Percentiles rank a stretch among this genome's conserved stretches.
These are phyloP conservation scores for Auriscalpium orientale DNA, from an alignment of 768 basidiomycete genomes.

Conservation along the genomic window DNA sequence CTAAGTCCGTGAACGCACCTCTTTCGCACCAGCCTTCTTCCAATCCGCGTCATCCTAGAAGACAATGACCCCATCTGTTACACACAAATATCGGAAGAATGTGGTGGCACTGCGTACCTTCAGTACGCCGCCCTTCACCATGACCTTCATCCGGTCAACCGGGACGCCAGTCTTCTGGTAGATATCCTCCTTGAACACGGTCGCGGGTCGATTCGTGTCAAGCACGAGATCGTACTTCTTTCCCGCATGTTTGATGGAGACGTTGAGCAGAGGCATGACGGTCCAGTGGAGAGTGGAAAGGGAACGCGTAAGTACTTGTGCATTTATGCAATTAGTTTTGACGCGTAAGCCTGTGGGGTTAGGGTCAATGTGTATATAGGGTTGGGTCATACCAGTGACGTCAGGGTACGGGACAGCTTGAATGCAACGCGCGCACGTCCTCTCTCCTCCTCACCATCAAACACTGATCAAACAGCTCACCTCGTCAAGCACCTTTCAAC, in stretches of 20 bases:
- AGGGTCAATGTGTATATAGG: background rate
- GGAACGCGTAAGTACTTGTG: no score
- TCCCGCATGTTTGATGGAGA: constrained; percentile 87
- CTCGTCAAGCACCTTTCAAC: background rate
- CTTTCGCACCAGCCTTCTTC: constrained; percentile 77
- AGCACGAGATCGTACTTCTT: constrained; percentile 67
- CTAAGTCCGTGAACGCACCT: constrained; percentile 35
- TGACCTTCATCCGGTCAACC: constrained; percentile 91
- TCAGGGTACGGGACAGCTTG: background rate
- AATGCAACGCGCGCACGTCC: background rate
- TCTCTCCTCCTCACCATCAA: background rate
- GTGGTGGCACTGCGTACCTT: constrained; percentile 47
- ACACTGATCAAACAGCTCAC: background rate
- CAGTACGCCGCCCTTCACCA: constrained; percentile 87
- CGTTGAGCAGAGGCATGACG: constrained; percentile 58
- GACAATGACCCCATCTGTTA: background rate
- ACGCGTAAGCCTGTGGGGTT: background rate
- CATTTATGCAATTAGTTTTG: no score
- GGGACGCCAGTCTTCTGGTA: constrained; percentile 83
- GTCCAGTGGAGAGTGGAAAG: background rate
- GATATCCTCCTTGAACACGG: constrained; percentile 76
- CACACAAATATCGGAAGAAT: background rate
- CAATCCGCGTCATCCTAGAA: constrained; percentile 79
- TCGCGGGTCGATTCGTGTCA: constrained; percentile 61
- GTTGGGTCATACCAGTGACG: background rate